Base-by-base conservation (phyloP, 768 basidiomycete species). In the Coprinopsis strossmayeri region DNA sequence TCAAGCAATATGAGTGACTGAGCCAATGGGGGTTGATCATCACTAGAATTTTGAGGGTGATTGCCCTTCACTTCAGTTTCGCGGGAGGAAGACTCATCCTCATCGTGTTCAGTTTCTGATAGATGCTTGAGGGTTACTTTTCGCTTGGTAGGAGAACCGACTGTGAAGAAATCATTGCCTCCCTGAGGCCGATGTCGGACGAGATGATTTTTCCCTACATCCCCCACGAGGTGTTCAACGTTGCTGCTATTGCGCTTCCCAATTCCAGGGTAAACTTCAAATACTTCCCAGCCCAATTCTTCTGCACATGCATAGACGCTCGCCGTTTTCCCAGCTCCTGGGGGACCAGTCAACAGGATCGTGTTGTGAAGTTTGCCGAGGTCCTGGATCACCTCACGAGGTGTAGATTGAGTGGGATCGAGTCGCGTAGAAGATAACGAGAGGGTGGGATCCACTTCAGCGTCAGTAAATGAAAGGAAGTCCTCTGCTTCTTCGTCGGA, bases 251-350 rank as follows among this genome's bases (percentile, higher is more conserved):
- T 87, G 28, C 96, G 79, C 59, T 79, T 87, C n/a, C 93, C 93
- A 45, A 94, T 83, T 2, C 96, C 96, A 21, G 96, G 90, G 66
- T 93, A 87, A 11, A 98, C 92, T 63, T 99, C 96, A 59, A 97
- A 96, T 11, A 98, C 81, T 43, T 94, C 90, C 90, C 91, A 99
- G 12, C 84, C 91, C 27, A 99, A 73, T 66, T 99, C 95, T 46
- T 83, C 80, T 3, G 93, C 91, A 59, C 92, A 94, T 0, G 95
- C 93, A 65, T 96, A 93, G 1, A 96, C 86, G 18, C 91, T 78
- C 1, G 91, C 84, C 3, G 92, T 94, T 69, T 99, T 99, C 26
- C 96, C 96, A 46, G 73, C 74, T 10, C 94, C 95, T 26, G 76
- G 66, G 1, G 91, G 92, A 0, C 96, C 96, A 35, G 70, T 62